A percentile compares a stretch with the other conserved stretches of the same genome.
Conservation (phyloP, 371 early-diverging fungal species). For the Mucor racemosus region DNA sequence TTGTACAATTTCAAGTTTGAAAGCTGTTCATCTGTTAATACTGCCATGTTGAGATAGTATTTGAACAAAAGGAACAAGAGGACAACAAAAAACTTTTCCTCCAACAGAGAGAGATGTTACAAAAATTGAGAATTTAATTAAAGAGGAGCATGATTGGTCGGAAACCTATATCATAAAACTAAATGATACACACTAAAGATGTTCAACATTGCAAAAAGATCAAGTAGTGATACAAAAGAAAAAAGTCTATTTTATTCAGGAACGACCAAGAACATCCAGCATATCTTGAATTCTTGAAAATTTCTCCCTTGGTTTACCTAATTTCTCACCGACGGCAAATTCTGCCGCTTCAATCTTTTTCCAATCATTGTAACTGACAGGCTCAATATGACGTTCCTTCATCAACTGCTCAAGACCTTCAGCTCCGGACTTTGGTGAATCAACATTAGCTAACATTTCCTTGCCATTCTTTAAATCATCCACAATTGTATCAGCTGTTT, state of each 20-base stretch:
- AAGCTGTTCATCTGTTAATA: constrained; percentile 62
- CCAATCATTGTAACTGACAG: constrained; percentile 81
- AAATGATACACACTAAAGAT: neutral
- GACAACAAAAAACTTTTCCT: neutral
- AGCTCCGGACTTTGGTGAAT: constrained; percentile 28
- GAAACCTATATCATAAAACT: too few species aligned
- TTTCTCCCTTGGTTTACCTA: constrained; percentile 88
- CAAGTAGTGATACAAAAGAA: neutral
- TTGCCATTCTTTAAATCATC: constrained; percentile 56
- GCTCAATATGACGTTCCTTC: constrained; percentile 34
- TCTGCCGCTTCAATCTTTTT: constrained; percentile 82
- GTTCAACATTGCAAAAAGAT: neutral
- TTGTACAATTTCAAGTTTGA: constrained; percentile 81
- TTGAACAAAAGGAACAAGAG: neutral
- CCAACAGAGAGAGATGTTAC: neutral
- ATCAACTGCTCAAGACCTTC: constrained; percentile 38
- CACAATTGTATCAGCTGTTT: constrained; percentile 83
- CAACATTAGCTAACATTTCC: constrained; percentile 25
- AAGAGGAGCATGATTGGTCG: neutral
- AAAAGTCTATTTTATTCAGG: constrained; percentile 7
- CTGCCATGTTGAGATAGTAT: neutral
- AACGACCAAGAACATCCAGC: constrained; percentile 50
- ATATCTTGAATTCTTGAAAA: constrained; percentile 69
- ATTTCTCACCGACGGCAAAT: constrained; percentile 59
- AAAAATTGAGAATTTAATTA: neutral